These are phyloP conservation scores for Pseudocercospora eumusae DNA, from an alignment of 2,329 filamentous ascomycete species.

Conservation along the genomic window DNA sequence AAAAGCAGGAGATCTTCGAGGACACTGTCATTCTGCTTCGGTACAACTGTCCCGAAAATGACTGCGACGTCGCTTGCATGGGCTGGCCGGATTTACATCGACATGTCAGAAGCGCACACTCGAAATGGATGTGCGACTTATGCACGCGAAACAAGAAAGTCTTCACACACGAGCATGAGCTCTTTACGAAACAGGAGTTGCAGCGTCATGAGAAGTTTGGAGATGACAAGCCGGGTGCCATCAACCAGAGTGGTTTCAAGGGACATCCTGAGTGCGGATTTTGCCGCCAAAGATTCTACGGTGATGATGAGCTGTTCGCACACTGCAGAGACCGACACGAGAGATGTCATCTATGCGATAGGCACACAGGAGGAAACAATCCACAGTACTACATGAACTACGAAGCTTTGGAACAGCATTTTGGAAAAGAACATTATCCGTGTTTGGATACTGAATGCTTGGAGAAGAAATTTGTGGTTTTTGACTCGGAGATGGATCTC, in stretches of 20 bases:
- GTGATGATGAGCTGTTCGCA: slow-evolving; percentile 89
- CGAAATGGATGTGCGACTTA: slow-evolving; percentile 86
- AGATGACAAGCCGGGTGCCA: slow-evolving; percentile 84
- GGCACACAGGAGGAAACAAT: slow-evolving; percentile 60
- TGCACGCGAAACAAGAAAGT: slow-evolving; percentile 96
- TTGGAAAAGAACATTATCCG: slow-evolving; percentile 80
- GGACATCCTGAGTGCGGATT: slow-evolving; percentile 94
- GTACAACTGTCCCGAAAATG: slow-evolving; percentile 89
- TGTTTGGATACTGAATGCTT: slow-evolving; percentile 84
- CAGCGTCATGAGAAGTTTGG: slow-evolving; percentile 86
- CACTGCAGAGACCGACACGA: slow-evolving; percentile 95
- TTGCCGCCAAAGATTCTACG: slow-evolving; percentile 89
- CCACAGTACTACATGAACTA: slow-evolving; percentile 94
- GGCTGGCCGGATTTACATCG: slow-evolving; percentile 76
- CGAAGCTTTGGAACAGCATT: slow-evolving; percentile 80
- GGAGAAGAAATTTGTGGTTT: slow-evolving; percentile 97
- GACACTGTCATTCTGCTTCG: slow-evolving; percentile 84
- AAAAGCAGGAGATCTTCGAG: slow-evolving; percentile 83
- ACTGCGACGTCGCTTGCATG: slow-evolving; percentile 82
- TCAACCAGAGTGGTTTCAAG: slow-evolving; percentile 93
- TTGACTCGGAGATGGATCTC: slow-evolving; percentile 89
- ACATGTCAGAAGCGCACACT: slow-evolving; percentile 79
- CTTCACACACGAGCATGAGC: slow-evolving; percentile 95
- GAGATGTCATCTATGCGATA: slow-evolving; percentile 90
- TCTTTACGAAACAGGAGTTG: slow-evolving; percentile 80